Evolutionary conservation across 169 alveolate species (phyloP).

Genomic region (Plasmodium cynomolgi): DNA sequence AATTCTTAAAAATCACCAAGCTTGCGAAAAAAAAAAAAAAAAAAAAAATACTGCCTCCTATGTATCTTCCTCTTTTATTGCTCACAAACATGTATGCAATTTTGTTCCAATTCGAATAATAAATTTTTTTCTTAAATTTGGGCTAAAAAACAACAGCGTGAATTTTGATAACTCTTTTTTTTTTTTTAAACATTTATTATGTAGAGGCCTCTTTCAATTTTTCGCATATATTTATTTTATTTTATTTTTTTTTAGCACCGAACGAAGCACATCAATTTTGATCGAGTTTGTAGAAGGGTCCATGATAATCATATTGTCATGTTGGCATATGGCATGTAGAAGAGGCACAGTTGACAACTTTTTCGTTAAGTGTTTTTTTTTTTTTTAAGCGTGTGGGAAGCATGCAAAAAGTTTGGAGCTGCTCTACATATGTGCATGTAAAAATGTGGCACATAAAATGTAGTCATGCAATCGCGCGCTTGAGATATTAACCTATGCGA

Average conservation of each 20-base stretch:
- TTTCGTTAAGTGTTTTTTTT: not conserved
- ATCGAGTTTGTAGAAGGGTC: not conserved
- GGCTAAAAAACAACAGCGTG: slow-evolving; percentile 4
- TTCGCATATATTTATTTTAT: not conserved
- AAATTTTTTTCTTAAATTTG: not conserved
- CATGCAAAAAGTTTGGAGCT: not conserved
- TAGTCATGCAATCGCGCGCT: not conserved
- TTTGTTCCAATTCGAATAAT: not conserved
- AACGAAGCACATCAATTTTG: not conserved
- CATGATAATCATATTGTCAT: not conserved
- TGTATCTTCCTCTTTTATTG: not conserved
- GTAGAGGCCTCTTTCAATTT: not conserved
- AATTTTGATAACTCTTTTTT: not conserved
- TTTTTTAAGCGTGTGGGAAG: not conserved
- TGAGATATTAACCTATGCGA: not conserved
- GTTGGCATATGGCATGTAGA: not conserved
- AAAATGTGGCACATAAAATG: not conserved
- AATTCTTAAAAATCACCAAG: not conserved
- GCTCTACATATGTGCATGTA: not conserved
- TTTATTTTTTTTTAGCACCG: not conserved
- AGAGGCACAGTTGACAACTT: not conserved
- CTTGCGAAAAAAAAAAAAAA: not conserved
- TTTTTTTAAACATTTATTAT: not conserved
- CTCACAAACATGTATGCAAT: not conserved
- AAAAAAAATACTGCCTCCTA: not conserved